Evolutionary conservation across 805 yeast species (phyloP).

Genomic region (Candida rishiriensis): DNA sequence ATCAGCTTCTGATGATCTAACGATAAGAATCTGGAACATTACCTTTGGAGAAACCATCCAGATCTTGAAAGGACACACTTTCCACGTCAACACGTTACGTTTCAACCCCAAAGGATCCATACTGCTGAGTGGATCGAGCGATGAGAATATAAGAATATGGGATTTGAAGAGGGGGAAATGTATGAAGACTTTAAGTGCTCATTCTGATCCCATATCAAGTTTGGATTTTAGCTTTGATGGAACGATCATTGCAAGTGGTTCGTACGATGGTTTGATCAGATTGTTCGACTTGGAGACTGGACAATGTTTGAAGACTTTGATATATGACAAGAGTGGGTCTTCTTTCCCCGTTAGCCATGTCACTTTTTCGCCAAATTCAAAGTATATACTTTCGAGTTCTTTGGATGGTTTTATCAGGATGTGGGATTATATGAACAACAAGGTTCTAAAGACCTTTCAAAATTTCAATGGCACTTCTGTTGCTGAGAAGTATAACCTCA

Average conservation of each 20-base stretch:
- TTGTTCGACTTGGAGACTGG: slow-evolving; percentile 86
- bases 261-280: slow-evolving; percentile 87
- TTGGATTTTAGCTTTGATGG: slow-evolving; percentile 75
- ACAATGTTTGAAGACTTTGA: slow-evolving; percentile 85
- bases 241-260: slow-evolving; percentile 77
- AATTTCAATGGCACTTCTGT: slow-evolving; percentile 27
- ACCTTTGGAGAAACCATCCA: slow-evolving; percentile 44
- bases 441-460: slow-evolving; percentile 64
- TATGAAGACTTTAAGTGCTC: slow-evolving; percentile 82
- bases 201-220: slow-evolving; percentile 82
- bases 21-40: slow-evolving; percentile 70
- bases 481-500: slow-evolving; percentile 50
- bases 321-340: slow-evolving; percentile 69
- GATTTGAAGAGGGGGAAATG: slow-evolving; percentile 68
- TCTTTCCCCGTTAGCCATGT: slow-evolving; percentile 77
- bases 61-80: slow-evolving; percentile 73
- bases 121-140: slow-evolving; percentile 78
- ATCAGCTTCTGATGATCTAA: slow-evolving; percentile 81
- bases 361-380: slow-evolving; percentile 74
- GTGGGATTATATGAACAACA: slow-evolving; percentile 84
- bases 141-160: slow-evolving; percentile 90
- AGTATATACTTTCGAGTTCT: slow-evolving; percentile 70
- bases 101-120: slow-evolving; percentile 76
- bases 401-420: slow-evolving; percentile 73
- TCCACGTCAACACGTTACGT: slow-evolving; percentile 67